Evolutionary conservation across 352 stramenopile genomes (phyloP).

Genomic region (Phytophthora lateralis): DNA sequence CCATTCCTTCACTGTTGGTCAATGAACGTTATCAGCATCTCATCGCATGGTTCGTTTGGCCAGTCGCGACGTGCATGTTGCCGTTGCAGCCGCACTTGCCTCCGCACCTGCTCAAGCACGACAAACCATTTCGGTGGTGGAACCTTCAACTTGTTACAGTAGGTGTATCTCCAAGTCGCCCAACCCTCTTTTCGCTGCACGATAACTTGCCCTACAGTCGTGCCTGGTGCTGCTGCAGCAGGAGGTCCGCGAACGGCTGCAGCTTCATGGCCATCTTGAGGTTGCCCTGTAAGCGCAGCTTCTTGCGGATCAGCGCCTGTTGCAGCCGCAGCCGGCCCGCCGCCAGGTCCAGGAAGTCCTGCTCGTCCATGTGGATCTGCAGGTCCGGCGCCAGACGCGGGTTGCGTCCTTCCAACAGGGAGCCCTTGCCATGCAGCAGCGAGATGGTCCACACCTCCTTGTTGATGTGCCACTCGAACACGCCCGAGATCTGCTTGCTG

Average conservation of each 20-base stretch:
- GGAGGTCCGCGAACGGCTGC: conserved; percentile 65
- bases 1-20: conserved; percentile 15
- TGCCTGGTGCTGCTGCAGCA: conserved; percentile 46
- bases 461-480: conserved; percentile 76
- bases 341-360: conserved; percentile 68
- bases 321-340: conserved; percentile 62
- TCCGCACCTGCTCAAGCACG: background rate
- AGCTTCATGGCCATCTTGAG: conserved; percentile 81
- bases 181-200: conserved; percentile 11
- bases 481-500: conserved; percentile 63
- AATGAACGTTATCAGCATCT: conserved; percentile 1
- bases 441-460: conserved; percentile 72
- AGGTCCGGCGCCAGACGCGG: conserved; percentile 55
- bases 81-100: background rate
- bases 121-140: conserved; percentile 7
- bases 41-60: background rate
- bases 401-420: conserved; percentile 54
- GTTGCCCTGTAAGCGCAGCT: conserved; percentile 66
- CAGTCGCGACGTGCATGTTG: background rate
- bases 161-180: background rate
- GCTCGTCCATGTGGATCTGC: conserved; percentile 68
- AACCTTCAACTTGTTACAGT: conserved; percentile 20
- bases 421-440: conserved; percentile 56
- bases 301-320: conserved; percentile 70
- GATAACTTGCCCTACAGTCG: conserved; percentile 28